These are phyloP conservation scores for Metroxylon sagu DNA, from an alignment of 176 grass and related monocot genomes.

Conservation along the genomic window DNA sequence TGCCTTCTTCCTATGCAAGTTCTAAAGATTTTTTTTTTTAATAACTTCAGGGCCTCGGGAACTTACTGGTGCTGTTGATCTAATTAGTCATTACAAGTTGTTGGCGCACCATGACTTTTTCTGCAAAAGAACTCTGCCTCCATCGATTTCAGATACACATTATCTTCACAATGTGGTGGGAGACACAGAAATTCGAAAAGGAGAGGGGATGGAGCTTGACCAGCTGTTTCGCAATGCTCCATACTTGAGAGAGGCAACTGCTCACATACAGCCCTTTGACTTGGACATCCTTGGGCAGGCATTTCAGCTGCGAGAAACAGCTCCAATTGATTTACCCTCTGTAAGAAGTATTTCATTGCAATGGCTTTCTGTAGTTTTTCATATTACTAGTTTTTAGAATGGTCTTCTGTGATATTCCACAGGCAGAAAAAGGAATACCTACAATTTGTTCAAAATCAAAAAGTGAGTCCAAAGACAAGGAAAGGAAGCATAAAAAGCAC, in stretches of 20 bases:
- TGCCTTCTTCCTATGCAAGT: too few species aligned
- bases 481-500: slow-evolving; percentile 26
- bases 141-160: slow-evolving; percentile 23
- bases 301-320: slow-evolving; percentile 21
- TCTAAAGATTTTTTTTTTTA: too few species aligned
- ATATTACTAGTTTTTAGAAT: background rate
- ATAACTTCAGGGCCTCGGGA: slow-evolving; percentile 21
- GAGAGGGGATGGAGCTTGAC: slow-evolving; percentile 13
- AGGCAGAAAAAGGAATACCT: slow-evolving; percentile 26
- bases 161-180: slow-evolving; percentile 29
- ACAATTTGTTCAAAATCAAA: slow-evolving; percentile 25
- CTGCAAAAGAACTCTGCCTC: slow-evolving; percentile 26
- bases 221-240: slow-evolving; percentile 12
- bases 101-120: slow-evolving; percentile 29
- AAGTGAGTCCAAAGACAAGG: slow-evolving; percentile 19
- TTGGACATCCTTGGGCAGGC: slow-evolving; percentile 21
- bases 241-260: slow-evolving; percentile 13
- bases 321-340: slow-evolving; percentile 12
- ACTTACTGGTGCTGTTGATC: slow-evolving; percentile 28
- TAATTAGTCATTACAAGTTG: slow-evolving; percentile 29
- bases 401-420: background rate
- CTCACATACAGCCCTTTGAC: slow-evolving; percentile 14
- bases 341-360: background rate
- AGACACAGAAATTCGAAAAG: slow-evolving; percentile 30
- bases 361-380: too few species aligned